A percentile compares a stretch with the other conserved stretches of the same genome.
Conservation (phyloP, 768 basidiomycete genomes). For the Amanita muscaria region DNA sequence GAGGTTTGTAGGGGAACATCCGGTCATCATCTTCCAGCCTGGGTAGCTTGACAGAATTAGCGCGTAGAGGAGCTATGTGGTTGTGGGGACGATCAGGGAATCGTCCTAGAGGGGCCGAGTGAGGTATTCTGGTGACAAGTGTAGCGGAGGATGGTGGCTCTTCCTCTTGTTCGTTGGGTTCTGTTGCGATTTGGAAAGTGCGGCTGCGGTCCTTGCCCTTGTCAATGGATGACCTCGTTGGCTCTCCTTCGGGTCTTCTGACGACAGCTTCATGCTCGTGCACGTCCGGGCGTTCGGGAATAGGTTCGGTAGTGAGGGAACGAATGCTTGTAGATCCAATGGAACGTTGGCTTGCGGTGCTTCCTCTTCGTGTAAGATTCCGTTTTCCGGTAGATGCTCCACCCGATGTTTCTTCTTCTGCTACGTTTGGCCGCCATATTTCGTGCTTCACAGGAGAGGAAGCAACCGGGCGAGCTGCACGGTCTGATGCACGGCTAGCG, state of each 20-base stretch:
- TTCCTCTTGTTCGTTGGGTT: neutral
- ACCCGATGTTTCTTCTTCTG: slow-evolving; percentile 3
- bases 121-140: neutral
- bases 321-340: slow-evolving; percentile 6
- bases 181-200: slow-evolving; percentile 3
- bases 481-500: slow-evolving; percentile 3
- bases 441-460: slow-evolving; percentile 6
- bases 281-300: slow-evolving; percentile 3
- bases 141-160: neutral
- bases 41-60: slow-evolving; percentile 1
- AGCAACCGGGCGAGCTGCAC: neutral
- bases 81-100: slow-evolving; percentile 1
- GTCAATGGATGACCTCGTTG: neutral
- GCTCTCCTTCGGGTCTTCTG: neutral
- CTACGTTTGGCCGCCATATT: slow-evolving; percentile 2
- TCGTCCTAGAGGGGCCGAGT: neutral
- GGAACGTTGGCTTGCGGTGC: slow-evolving; percentile 7
- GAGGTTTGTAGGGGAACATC: neutral
- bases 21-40: slow-evolving; percentile 2
- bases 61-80: slow-evolving; percentile 1
- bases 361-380: slow-evolving; percentile 3
- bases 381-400: neutral
- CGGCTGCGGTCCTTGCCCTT: slow-evolving; percentile 8
- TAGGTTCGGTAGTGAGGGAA: slow-evolving; percentile 5
- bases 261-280: neutral